Evolutionary conservation across 2,329 filamentous ascomycete species (phyloP), one percentile per base, ranked within the genome.

Genomic region (Didymella arachidicola): DNA sequence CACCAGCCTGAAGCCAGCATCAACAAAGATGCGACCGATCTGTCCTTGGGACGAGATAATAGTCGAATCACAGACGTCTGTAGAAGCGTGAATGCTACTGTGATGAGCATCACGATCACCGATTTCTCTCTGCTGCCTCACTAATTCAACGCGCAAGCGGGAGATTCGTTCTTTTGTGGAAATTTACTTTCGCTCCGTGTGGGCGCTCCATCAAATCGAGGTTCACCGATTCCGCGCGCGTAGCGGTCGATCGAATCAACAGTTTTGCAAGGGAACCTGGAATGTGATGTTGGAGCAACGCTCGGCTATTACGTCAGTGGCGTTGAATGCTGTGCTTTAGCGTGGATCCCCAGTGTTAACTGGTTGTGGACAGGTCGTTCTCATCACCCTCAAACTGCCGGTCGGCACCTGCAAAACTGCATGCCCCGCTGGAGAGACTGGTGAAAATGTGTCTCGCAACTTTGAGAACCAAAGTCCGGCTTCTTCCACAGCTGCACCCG

Each of bases 251-350:
- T 50, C 27, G 41, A 34, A 54, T 50, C 27, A 27, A 18, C 4
- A 19, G 12, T 30, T 34, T 27, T 25, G 41, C 45, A 51, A 54
- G 41, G 45, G 38, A 50, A 25, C 45, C 32, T 46, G 32, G 30
- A 59, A 53, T 50, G 54, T 27, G 56, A 59, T 59, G 56, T 59
- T 59, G 26, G 26, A 50, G 42, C 45, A 50, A 50, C 56, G 32
- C 46, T 54, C 50, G 50, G 56, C 34, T 59, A 50, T 54, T 59
- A 50, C 56, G 56, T 59, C 56, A 54, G 56, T 59, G 56, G 56
- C 56, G 50, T 26, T 26, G n/a, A 27, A 29, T 42, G 26, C 45
- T 26, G 44, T 32, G 29, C n/a, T 25, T 32, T 54, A 59, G 45
- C 34, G 50, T 43, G 26, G 36, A 53, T 50, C 49, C 30, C 7